Base-by-base conservation (phyloP, 2,329 filamentous ascomycete species). In the Penicillium corylophilum region DNA sequence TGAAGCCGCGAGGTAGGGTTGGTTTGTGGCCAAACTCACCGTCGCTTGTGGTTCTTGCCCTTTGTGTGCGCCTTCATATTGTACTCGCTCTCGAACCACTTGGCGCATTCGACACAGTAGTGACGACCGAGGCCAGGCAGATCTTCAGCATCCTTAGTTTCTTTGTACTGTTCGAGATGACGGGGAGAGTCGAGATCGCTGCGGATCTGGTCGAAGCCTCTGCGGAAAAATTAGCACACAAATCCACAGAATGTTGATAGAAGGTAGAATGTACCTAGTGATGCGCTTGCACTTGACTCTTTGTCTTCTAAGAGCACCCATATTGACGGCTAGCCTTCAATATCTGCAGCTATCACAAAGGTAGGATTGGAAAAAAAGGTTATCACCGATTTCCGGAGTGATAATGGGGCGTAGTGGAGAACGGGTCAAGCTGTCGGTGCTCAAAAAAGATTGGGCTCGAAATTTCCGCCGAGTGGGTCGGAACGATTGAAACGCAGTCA, bases 31-130 rank as follows among this genome's bases (percentile, higher is more conserved):
- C 31, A 12, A 39, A 61, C 68, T 46, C 67, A 90, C 89, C 88
- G 88, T 78, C 91, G 84, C 82, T 92, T 96, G 75, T 99, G 94
- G 59, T 89, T 90, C 76, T 96, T 99, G 63, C 90, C 90, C 71
- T 88, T 90, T 51, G 80, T 79, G 74, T 99, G 94, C 24, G 83
- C 79, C 31, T 81, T 78, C 51, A 95, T 77, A 63, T 89, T 95
- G 63, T 82, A 73, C 60, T 94, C 88, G 44, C 85, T 88, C 71
- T 97, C 93, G 71, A 95, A 97, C 87, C 90, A 97, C 77, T 95
- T 97, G 57, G 94, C 88, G 72, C 94, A 99, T 73, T 96, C 89
- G 15, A 88, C 79, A 72, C 94, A 99, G 74, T 96, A 97, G 70
- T 86, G 86, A 63, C 84, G 81, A 23, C 94, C 94, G 44, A 96